Percentiles rank a stretch among this genome's conserved stretches.
phyloP scores from a whole-genome alignment of 495 filamentous ascomycete genomes.

The Hypoxylon crocopeplum region DNA sequence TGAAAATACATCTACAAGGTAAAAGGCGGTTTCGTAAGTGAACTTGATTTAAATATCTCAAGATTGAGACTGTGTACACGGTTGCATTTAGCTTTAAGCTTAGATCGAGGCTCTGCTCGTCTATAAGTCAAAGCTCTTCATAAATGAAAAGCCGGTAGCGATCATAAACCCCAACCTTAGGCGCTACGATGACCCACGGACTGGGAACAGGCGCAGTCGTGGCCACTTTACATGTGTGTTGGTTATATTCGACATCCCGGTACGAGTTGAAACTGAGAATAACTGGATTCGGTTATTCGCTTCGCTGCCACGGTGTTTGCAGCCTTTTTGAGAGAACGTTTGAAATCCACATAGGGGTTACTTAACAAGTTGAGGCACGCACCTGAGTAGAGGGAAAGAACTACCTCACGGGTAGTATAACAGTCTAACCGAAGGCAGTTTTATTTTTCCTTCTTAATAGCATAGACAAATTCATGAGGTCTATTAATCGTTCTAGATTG shows the following conservation, averaged over 20 bases:
- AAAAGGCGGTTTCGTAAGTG: background rate
- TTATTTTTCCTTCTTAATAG: too few species aligned
- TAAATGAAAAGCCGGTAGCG: constrained; percentile 9
- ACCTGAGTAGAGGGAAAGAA: background rate
- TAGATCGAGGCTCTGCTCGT: constrained; percentile 15
- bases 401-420: background rate
- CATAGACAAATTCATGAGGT: too few species aligned
- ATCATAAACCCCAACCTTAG: constrained; percentile 21
- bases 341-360: too few species aligned
- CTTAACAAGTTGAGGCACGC: too few species aligned
- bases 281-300: constrained; percentile 19
- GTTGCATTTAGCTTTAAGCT: constrained; percentile 18
- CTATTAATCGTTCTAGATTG: too few species aligned
- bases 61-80: background rate
- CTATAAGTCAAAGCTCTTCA: background rate
- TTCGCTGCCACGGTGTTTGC: background rate
- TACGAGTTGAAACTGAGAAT: constrained; percentile 17
- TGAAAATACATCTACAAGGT: background rate
- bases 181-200: constrained; percentile 2
- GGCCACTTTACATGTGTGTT: too few species aligned
- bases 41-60: background rate
- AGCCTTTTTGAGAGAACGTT: constrained; percentile 1
- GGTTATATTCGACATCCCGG: background rate
- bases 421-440: too few species aligned
- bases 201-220: background rate